Base-by-base conservation (phyloP, 2,329 filamentous ascomycete species). In the Hypoxylon sp. region DNA sequence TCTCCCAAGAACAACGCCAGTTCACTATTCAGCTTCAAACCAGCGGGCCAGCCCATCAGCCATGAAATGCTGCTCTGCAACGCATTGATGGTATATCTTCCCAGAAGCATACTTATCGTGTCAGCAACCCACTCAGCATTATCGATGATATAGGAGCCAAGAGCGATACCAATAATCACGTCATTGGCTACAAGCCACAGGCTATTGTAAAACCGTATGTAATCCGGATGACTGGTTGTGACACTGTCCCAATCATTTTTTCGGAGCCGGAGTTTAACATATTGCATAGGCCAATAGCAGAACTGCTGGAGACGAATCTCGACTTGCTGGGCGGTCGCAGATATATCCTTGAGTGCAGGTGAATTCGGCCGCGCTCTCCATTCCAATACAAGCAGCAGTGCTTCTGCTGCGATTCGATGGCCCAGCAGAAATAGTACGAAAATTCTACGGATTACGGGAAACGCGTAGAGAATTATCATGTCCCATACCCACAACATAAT, bases 201-300 rank as follows among this genome's bases (percentile, higher is more conserved):
- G 76, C 94, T 98, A 80, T 99, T 99, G 83, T 98, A 99, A 81
- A 99, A 99, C 14, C 96, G 92, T 72, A 99, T 99, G 79, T 99
- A 99, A 79, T 99, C 96, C 0, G 95, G 94, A 79, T 99, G 95
- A 74, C 92, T 97, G 52, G 92, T 96, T 0, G 94, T 98, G 61
- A 98, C 92, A 78, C 95, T 98, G 65, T 94, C 93, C 95, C 96
- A 98, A 74, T 97, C 94, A 70, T 91, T 90, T 77, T 97, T 97
- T 42, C 94, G 87, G 76, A 93, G 90, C n/a, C 94, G 91, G 51
- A 99, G 81, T 14, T 94, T 98, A 47, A 95, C 87, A 78, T 98
- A 98, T 79, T 99, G 95, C 81, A 97, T 94, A 1, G 96, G 97
- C 94, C 95, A 98, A 80, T 99, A 99, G 81, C 95, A 98, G 78